phyloP scores from a whole-genome alignment of 192 early-diverging fungal species.

The Podila verticillata region DNA sequence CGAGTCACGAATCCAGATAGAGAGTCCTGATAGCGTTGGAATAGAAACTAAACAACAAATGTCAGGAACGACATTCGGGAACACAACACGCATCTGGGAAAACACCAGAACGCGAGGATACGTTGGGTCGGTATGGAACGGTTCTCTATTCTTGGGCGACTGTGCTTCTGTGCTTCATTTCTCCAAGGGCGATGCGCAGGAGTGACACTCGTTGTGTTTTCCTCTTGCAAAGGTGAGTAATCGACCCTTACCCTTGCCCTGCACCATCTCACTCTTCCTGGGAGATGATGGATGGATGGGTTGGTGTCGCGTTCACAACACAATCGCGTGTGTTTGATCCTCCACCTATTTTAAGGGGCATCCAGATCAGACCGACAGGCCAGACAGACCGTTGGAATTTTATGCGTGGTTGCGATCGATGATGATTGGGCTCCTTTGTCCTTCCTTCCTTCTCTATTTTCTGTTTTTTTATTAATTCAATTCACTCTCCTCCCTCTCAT shows the following conservation, averaged over 20 bases:
- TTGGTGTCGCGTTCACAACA: not conserved
- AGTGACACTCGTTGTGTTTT: not conserved
- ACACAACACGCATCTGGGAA: not conserved
- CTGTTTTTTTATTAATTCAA: not conserved
- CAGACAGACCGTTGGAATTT: no score
- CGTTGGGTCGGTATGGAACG: not conserved
- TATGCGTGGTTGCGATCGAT: no score
- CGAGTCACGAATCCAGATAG: conserved; percentile 39
- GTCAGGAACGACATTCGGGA: not conserved
- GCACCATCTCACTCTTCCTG: not conserved
- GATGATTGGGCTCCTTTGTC: no score
- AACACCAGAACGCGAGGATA: not conserved
- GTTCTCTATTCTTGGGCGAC: not conserved
- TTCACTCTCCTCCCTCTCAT: not conserved
- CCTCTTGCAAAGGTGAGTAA: not conserved
- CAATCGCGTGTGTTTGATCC: no score
- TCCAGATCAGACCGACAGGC: no score
- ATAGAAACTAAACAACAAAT: not conserved
- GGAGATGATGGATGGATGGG: not conserved
- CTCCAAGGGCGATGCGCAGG: no score
- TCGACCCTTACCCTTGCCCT: not conserved
- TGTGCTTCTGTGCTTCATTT: no score
- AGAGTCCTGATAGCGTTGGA: not conserved
- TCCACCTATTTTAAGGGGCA: no score
- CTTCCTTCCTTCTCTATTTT: no score